These are phyloP conservation scores for Plectosphaerella plurivora DNA, from an alignment of 2,329 filamentous ascomycete species.

Conservation along the genomic window DNA sequence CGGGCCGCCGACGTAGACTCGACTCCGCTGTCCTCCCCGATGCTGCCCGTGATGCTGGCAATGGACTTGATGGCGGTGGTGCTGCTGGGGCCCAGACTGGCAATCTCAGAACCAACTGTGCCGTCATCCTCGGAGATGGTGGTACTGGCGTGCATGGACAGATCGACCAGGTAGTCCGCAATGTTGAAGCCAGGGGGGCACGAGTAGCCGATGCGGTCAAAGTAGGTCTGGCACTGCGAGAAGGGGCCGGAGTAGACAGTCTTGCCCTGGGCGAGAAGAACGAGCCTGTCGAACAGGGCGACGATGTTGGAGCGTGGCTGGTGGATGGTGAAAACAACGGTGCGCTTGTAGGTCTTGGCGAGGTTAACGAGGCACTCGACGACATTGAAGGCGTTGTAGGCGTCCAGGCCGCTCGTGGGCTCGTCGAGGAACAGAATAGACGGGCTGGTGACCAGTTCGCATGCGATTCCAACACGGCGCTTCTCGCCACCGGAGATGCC, in stretches of 20 bases:
- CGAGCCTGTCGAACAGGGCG: slow-evolving; percentile 89
- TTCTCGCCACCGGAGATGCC: slow-evolving; percentile 98
- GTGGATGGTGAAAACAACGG: slow-evolving; percentile 97
- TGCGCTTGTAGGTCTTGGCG: slow-evolving; percentile 94
- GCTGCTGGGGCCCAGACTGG: slow-evolving; percentile 77
- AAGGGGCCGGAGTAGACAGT: slow-evolving; percentile 94
- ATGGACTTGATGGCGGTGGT: slow-evolving; percentile 87
- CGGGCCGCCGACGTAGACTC: slow-evolving; percentile 56
- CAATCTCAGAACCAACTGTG: slow-evolving; percentile 46
- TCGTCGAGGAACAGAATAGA: slow-evolving; percentile 97
- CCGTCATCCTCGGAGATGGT: slow-evolving; percentile 57
- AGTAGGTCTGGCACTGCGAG: slow-evolving; percentile 82
- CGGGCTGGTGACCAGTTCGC: slow-evolving; percentile 93
- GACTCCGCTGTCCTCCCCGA: slow-evolving; percentile 61
- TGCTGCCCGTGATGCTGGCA: slow-evolving; percentile 71
- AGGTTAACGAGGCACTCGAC: slow-evolving; percentile 92
- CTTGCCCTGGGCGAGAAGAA: slow-evolving; percentile 82
- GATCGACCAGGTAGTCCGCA: slow-evolving; percentile 92
- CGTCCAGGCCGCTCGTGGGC: slow-evolving; percentile 91
- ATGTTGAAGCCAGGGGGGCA: slow-evolving; percentile 98
- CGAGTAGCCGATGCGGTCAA: slow-evolving; percentile 84
- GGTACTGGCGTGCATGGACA: slow-evolving; percentile 89
- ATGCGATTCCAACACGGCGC: slow-evolving; percentile 91
- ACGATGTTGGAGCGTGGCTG: slow-evolving; percentile 98
- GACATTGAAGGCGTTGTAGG: slow-evolving; percentile 97